Evolutionary conservation across 1,284 basidiomycete species (phyloP).

Genomic region (Trametes hirsuta): DNA sequence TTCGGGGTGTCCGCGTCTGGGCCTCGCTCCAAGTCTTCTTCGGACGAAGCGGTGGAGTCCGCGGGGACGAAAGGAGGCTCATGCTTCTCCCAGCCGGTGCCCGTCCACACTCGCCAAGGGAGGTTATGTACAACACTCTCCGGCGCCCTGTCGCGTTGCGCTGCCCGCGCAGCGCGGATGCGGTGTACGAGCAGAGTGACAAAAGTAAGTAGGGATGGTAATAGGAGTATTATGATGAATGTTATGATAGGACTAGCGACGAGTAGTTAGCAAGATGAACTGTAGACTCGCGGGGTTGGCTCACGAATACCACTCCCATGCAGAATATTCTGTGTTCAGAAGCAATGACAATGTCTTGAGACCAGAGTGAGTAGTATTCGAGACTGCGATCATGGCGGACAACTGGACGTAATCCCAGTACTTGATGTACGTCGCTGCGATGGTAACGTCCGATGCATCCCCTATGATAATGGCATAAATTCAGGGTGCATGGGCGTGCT

Average conservation of each 20-base stretch:
- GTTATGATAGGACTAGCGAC: conserved; percentile 71
- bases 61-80: conserved; percentile 33
- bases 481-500: conserved; percentile 4
- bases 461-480: conserved; percentile 41
- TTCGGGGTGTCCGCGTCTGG: conserved; percentile 28
- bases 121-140: conserved; percentile 74
- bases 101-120: conserved; percentile 82
- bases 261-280: background rate
- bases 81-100: conserved; percentile 77
- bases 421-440: conserved; percentile 75
- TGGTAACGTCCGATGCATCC: conserved; percentile 73
- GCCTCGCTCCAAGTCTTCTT: conserved; percentile 37
- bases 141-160: conserved; percentile 80
- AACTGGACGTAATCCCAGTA: conserved; percentile 70
- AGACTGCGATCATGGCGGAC: conserved; percentile 59
- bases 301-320: conserved; percentile 87
- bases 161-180: conserved; percentile 73
- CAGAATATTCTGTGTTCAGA: conserved; percentile 76
- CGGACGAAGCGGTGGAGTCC: conserved; percentile 37
- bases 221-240: conserved; percentile 77
- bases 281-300: conserved; percentile 36
- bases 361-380: conserved; percentile 77
- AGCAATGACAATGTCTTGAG: conserved; percentile 73
- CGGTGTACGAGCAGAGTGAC: conserved; percentile 82
- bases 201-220: conserved; percentile 82